Evolutionary conservation across 495 filamentous ascomycete species (phyloP).

Genomic region (Penicillium longicatenatum): DNA sequence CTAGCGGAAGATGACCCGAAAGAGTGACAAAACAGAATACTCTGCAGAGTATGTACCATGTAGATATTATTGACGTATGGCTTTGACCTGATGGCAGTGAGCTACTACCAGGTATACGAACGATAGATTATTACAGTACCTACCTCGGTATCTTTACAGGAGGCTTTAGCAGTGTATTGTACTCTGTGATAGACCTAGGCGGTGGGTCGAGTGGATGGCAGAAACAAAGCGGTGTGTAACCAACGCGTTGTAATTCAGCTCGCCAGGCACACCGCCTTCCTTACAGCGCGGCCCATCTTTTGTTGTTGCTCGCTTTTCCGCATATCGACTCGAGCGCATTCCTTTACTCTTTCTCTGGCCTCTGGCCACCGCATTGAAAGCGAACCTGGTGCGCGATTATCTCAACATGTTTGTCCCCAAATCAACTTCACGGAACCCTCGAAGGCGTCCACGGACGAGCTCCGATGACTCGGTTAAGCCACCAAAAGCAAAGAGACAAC

Average conservation of each 20-base stretch:
- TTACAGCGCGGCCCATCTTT: constrained; percentile 4
- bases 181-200: background rate
- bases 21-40: background rate
- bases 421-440: constrained; percentile 57
- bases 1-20: background rate
- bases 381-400: background rate
- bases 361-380: constrained; percentile 13
- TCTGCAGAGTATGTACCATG: too few relatives aligned
- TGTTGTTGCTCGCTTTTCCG: constrained; percentile 5
- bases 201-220: background rate
- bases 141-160: too few relatives aligned
- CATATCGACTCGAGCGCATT: constrained; percentile 3
- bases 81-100: too few relatives aligned
- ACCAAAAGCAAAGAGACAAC: constrained; percentile 72
- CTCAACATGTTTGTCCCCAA: constrained; percentile 64
- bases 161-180: too few relatives aligned
- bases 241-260: background rate
- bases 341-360: constrained; percentile 6
- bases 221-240: background rate
- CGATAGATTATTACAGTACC: too few relatives aligned
- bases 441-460: constrained; percentile 66
- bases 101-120: too few relatives aligned
- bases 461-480: constrained; percentile 64
- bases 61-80: too few relatives aligned
- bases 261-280: constrained; percentile 23